Percentiles rank a stretch among this genome's conserved stretches.
phyloP scores from a whole-genome alignment of 441 rosid species.

The Gossypium davidsonii region DNA sequence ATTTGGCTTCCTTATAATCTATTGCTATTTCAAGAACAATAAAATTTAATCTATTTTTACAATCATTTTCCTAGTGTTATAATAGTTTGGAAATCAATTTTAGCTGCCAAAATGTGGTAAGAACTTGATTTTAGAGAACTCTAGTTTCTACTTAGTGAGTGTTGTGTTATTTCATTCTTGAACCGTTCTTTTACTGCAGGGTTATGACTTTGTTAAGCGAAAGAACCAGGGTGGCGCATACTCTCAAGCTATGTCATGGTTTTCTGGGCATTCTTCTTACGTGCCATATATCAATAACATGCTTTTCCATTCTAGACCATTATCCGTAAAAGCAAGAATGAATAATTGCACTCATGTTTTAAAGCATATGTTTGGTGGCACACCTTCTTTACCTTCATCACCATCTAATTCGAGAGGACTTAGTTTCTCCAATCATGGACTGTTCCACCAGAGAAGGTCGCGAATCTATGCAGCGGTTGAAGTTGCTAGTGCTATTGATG shows the following conservation, averaged over 20 bases:
- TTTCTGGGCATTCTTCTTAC: constrained; percentile 27
- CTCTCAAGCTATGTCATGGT: constrained; percentile 23
- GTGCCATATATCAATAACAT: constrained; percentile 19
- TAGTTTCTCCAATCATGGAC: constrained; percentile 29
- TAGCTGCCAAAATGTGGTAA: neutral
- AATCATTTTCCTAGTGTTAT: neutral
- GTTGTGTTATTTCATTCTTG: neutral
- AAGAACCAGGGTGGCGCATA: constrained; percentile 24
- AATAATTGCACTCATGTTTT: constrained; percentile 27
- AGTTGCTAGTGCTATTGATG: constrained; percentile 78
- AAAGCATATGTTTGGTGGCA: constrained; percentile 26
- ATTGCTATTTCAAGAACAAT: neutral
- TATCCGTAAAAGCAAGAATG: constrained; percentile 27
- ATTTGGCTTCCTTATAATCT: neutral
- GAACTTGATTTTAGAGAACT: neutral
- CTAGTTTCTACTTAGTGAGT: neutral
- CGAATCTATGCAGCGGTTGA: constrained; percentile 47
- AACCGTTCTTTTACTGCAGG: constrained; percentile 29
- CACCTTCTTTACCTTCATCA: constrained; percentile 25
- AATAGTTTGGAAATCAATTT: neutral
- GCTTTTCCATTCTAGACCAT: constrained; percentile 17
- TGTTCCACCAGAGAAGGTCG: constrained; percentile 28
- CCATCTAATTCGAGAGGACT: constrained; percentile 28
- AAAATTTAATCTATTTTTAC: neutral
- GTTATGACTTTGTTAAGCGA: constrained; percentile 39